Evolutionary conservation across 768 basidiomycete genomes (phyloP).

Genomic region (Boletus rubescentipes): DNA sequence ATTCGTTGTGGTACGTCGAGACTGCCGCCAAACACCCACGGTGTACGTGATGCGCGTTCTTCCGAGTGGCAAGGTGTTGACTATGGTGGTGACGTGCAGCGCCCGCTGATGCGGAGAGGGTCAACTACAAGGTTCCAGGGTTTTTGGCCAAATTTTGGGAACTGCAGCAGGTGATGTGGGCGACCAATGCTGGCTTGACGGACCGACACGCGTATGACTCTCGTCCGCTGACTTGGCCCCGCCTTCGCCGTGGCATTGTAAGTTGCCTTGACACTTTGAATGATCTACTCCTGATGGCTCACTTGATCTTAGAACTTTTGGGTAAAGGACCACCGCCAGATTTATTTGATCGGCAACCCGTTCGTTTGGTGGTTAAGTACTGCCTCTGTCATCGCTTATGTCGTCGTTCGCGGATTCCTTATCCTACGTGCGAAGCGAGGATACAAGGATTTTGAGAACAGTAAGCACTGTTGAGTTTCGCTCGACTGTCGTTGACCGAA

Average conservation of each 20-base stretch:
- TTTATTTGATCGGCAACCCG: conserved; percentile 95
- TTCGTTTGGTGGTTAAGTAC: conserved; percentile 90
- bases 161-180: conserved; percentile 94
- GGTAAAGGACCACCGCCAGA: conserved; percentile 95
- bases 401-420: conserved; percentile 69
- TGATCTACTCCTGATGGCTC: background rate
- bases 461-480: conserved; percentile 45
- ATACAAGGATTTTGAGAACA: conserved; percentile 87
- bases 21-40: conserved; percentile 67
- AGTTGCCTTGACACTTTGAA: conserved; percentile 33
- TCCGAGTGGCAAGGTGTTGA: background rate
- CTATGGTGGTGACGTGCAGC: conserved; percentile 44
- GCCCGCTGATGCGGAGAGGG: conserved; percentile 64
- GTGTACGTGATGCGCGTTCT: conserved; percentile 45
- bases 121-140: conserved; percentile 89
- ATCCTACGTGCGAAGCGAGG: conserved; percentile 90
- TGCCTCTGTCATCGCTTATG: conserved; percentile 65
- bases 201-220: conserved; percentile 96
- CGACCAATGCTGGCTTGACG: conserved; percentile 92
- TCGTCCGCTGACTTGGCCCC: conserved; percentile 90
- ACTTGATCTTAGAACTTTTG: conserved; percentile 78
- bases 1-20: conserved; percentile 94
- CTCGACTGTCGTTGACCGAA: conserved; percentile 1
- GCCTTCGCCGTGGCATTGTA: conserved; percentile 88
- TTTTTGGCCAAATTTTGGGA: conserved; percentile 92